Evolutionary conservation across 108 stramenopile genomes (phyloP), one percentile per base, ranked within the genome.

Genomic region (Conticribra guillardii): DNA sequence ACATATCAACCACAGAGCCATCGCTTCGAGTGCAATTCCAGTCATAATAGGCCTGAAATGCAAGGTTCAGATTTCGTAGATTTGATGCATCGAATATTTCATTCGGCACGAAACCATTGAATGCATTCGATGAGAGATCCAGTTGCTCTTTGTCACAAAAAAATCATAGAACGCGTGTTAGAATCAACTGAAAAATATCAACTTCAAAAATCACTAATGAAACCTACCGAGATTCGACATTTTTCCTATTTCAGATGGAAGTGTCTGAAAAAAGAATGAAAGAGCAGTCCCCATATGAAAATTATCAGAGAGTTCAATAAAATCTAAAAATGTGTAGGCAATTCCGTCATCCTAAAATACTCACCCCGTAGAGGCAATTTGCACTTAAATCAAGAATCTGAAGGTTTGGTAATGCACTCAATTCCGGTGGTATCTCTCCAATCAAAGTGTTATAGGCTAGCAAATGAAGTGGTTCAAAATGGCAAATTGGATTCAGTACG

Each of bases 171-270:
- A n/a, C n/a, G n/a, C n/a, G n/a, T n/a, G n/a, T n/a, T n/a, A n/a
- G n/a, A n/a, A n/a, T n/a, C n/a, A n/a, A n/a, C n/a, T n/a, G n/a
- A n/a, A n/a, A n/a, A n/a, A n/a, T n/a, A n/a, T n/a, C n/a, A n/a
- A n/a, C n/a, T n/a, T n/a, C n/a, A n/a, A n/a, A n/a, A n/a, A n/a
- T n/a, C n/a, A n/a, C n/a, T n/a, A n/a, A n/a, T n/a, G n/a, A n/a
- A n/a, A n/a, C n/a, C n/a, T n/a, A n/a, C n/a, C n/a, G n/a, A 60
- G 59, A 37, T 60, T 44, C 9, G 17, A 19, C 41, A 60, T 44
- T 23, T 18, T 19, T 9, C 59, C 59, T 8, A 60, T 60, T 37
- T 37, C 37, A 44, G 59, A 60, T 44, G 59, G 59, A 44, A 60
- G 3, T 2, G 33, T 60, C 37, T 41, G 11, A 9, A 41, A 41